Evolutionary conservation across 768 basidiomycete species (phyloP).

Genomic region (Rhodotorula sphaerocarpa): DNA sequence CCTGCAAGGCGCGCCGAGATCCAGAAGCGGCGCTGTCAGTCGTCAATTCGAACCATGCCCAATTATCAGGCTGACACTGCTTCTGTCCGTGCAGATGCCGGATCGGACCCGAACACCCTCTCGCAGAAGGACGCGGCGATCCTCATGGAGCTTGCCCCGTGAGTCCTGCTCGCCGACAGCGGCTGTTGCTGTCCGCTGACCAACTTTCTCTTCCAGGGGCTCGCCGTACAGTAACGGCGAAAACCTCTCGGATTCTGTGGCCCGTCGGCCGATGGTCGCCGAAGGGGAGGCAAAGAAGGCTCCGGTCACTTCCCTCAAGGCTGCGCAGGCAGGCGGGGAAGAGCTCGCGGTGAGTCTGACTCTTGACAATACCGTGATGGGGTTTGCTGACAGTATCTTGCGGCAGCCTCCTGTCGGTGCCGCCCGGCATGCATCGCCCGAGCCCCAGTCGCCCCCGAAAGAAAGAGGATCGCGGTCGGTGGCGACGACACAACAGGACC

Average conservation of each 20-base stretch:
- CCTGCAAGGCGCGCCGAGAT: conserved; percentile 86
- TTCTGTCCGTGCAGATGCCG: conserved; percentile 41
- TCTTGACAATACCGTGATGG: no score
- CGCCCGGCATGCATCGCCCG: no score
- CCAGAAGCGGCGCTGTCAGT: conserved; percentile 59
- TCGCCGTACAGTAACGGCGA: conserved; percentile 28
- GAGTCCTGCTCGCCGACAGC: no score
- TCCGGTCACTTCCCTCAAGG: neutral
- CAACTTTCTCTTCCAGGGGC: no score
- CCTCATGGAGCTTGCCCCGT: conserved; percentile 43
- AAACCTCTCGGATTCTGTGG: neutral
- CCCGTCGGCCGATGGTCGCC: conserved; percentile 1
- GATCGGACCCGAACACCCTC: conserved; percentile 41
- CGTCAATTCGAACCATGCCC: conserved; percentile 47
- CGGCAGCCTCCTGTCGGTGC: no score
- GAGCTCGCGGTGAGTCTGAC: neutral
- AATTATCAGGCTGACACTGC: conserved; percentile 64
- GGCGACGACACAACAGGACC: no score
- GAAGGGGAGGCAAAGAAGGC: neutral
- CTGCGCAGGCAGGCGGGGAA: neutral
- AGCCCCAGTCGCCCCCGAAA: no score
- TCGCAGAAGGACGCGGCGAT: conserved; percentile 41
- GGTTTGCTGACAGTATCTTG: no score
- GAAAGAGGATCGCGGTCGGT: no score
- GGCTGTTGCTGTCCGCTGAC: no score